Base-by-base conservation (phyloP, 2,329 filamentous ascomycete genomes). In the Aspergillus terreus region DNA sequence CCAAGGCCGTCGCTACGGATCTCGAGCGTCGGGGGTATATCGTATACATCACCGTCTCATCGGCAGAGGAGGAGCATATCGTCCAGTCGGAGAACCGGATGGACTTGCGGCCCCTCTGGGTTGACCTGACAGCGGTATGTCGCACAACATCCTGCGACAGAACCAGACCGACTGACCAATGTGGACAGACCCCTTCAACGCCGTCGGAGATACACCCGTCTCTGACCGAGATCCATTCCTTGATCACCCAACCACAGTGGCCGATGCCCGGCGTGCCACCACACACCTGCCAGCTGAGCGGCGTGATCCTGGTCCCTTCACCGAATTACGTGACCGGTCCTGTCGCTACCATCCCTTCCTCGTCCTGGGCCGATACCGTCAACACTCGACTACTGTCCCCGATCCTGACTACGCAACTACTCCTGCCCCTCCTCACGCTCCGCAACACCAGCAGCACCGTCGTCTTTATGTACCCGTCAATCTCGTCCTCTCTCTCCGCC, bases 311-410 rank as follows among this genome's bases (percentile, higher is more conserved):
- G 57, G 87, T 96, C 21, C 92, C 92, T 2, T 75, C 86, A 21
- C 78, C 87, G 21, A 84, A 87, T 64, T 95, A 92, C 69, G 87
- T 90, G 47, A 86, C 87, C 23, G 90, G 88, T 4, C 88, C 90
- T 17, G 87, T 97, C 55, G 90, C 91, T 55, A 92, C 90, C 4
- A 86, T 96, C 53, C 84, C 89, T 6, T 85, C 90, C 0, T 88
- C 89, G 27, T 86, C 83, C 62, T 94, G 95, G 76, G 89, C 90
- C 57, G 90, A 96, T 66, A 86, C 91, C 32, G 84, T 97, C 69
- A 96, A 96, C 71, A 92, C 90, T 14, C 92, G 95, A 64, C 82
- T 99, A 11, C 81, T 97, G 49, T 88, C 91, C 51, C 92, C 92
- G 1, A 90, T 97, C 59, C 82, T 95, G 47, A 91, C 88, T 4